These are phyloP conservation scores for Orychophragmus violaceus DNA, from an alignment of 345 rosid genomes.

Conservation along the genomic window DNA sequence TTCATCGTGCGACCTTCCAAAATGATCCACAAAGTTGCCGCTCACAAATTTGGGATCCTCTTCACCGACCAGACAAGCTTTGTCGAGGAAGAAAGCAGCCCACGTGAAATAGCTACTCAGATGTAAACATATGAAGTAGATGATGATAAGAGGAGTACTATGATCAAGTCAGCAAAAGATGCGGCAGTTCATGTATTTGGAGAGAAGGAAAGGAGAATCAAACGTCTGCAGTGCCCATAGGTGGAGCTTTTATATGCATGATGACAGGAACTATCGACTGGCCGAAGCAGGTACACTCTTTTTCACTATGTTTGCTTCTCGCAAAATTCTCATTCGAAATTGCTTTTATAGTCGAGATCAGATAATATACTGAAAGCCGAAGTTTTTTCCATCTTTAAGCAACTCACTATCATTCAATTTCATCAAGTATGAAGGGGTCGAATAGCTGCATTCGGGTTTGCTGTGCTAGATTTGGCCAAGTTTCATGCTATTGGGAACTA, in stretches of 20 bases:
- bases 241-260: constrained; percentile 99
- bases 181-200: constrained; percentile 14
- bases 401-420: neutral
- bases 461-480: neutral
- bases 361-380: neutral
- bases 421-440: neutral
- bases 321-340: neutral
- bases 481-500: neutral
- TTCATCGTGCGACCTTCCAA: too few relatives aligned
- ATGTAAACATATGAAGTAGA: constrained; percentile 13
- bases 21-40: too few relatives aligned
- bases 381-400: neutral
- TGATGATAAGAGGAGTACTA: constrained; percentile 26
- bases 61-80: too few relatives aligned
- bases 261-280: constrained; percentile 64
- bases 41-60: too few relatives aligned
- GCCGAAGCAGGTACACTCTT: constrained; percentile 51
- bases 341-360: neutral
- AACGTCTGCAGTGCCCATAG: constrained; percentile 86
- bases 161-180: constrained; percentile 33
- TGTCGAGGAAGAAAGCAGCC: too few relatives aligned
- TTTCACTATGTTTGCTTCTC: too few relatives aligned
- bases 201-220: constrained; percentile 56
- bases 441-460: neutral
- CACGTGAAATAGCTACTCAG: too few relatives aligned